These are phyloP conservation scores for Cercospora sp. DNA, from an alignment of 2,329 filamentous ascomycete species.

Conservation along the genomic window DNA sequence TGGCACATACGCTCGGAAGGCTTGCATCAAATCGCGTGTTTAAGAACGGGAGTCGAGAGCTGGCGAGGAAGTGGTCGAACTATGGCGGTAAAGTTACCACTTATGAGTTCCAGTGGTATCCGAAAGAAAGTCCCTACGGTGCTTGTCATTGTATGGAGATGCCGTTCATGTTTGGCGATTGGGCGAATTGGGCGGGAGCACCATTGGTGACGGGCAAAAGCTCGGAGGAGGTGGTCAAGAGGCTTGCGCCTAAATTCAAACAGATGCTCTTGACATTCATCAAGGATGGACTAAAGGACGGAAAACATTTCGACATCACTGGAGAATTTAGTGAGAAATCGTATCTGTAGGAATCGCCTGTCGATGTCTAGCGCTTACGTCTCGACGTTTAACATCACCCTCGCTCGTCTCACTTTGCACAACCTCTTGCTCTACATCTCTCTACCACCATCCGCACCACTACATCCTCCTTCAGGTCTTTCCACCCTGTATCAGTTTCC, in stretches of 20 bases:
- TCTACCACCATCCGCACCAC: neutral
- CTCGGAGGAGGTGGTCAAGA: neutral
- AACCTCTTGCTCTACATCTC: too few species aligned
- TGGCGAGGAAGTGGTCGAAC: neutral
- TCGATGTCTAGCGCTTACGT: too few species aligned
- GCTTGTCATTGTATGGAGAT: constrained; percentile 13
- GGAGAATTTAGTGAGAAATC: neutral
- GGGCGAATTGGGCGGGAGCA: neutral
- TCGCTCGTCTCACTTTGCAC: neutral
- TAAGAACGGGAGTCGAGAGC: constrained; percentile 5
- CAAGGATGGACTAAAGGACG: neutral
- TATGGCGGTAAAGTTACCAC: neutral
- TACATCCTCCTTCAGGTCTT: neutral
- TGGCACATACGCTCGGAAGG: neutral
- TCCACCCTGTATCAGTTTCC: neutral
- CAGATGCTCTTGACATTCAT: constrained; percentile 4
- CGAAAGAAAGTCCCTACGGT: neutral
- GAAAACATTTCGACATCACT: constrained; percentile 1
- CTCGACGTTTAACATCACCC: neutral
- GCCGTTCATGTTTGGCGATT: constrained; percentile 8
- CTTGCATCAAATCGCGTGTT: neutral
- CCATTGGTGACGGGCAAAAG: neutral
- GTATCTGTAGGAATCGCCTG: constrained; percentile 2
- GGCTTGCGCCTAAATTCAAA: constrained; percentile 2
- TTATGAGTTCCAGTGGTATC: constrained; percentile 11